Conservation (phyloP, 306 rosid genomes). For the Acmispon strigosus region DNA sequence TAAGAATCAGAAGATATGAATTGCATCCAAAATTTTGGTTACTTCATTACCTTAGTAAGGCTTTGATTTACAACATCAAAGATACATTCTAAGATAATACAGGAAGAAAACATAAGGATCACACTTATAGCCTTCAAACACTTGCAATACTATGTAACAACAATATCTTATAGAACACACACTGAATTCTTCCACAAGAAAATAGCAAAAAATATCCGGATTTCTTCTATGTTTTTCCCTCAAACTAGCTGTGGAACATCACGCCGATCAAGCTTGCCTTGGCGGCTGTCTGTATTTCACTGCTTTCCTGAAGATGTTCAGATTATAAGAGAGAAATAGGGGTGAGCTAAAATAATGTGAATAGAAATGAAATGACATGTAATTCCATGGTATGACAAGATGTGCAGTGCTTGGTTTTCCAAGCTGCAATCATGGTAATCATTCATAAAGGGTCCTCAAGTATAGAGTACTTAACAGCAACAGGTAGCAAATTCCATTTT, state of each 20-base stretch:
- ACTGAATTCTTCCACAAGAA: conserved; percentile 28
- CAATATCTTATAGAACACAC: conserved; percentile 26
- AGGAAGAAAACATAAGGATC: conserved; percentile 15
- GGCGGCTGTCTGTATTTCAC: conserved; percentile 70
- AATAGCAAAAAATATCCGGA: conserved; percentile 23
- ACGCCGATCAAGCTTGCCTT: conserved; percentile 36
- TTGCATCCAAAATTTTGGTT: conserved; percentile 29
- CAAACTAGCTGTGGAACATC: conserved; percentile 33
- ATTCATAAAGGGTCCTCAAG: conserved; percentile 22
- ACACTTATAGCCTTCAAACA: conserved; percentile 27
- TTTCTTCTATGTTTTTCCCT: conserved; percentile 33
- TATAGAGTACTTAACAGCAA: background rate
- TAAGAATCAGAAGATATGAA: conserved; percentile 13
- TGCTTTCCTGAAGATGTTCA: conserved; percentile 54
- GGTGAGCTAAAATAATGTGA: background rate
- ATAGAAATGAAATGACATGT: conserved; percentile 5
- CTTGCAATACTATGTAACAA: conserved; percentile 27
- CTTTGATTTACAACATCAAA: conserved; percentile 33
- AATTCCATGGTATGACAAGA: background rate
- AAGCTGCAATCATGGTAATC: conserved; percentile 6
- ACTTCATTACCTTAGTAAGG: conserved; percentile 33
- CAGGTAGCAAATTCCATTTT: conserved; percentile 12
- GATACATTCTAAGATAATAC: background rate
- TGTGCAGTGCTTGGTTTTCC: background rate
- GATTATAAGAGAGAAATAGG: background rate